Evolutionary conservation across 2,329 filamentous ascomycete genomes (phyloP).

Genomic region (Aspergillus sojae): DNA sequence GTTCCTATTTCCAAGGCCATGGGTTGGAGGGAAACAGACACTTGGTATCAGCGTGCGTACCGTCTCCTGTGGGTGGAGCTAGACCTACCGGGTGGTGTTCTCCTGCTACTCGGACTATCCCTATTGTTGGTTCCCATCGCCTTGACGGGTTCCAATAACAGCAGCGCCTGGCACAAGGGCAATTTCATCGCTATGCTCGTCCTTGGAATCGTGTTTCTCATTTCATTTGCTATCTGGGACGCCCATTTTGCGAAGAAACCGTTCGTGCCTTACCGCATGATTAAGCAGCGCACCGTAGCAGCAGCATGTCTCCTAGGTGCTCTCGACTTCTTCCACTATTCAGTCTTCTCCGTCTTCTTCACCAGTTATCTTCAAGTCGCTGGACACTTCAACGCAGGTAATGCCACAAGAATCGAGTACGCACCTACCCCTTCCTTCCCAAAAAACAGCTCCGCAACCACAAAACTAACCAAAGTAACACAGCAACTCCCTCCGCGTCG

Average conservation of each 20-base stretch:
- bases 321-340: slow-evolving; percentile 40
- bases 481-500: slow-evolving; percentile 37
- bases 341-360: slow-evolving; percentile 45
- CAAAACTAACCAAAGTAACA: not conserved
- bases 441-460: no score
- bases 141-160: slow-evolving; percentile 40
- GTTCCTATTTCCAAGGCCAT: not conserved
- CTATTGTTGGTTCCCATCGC: slow-evolving; percentile 42
- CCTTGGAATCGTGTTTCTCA: slow-evolving; percentile 29
- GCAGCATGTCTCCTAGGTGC: slow-evolving; percentile 42
- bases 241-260: slow-evolving; percentile 40
- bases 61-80: slow-evolving; percentile 29
- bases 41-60: slow-evolving; percentile 23
- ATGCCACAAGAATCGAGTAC: slow-evolving; percentile 34
- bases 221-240: slow-evolving; percentile 41
- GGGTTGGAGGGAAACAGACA: slow-evolving; percentile 3
- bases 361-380: slow-evolving; percentile 47
- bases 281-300: slow-evolving; percentile 42
- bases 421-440: not conserved
- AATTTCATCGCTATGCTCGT: slow-evolving; percentile 43
- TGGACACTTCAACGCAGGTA: slow-evolving; percentile 38
- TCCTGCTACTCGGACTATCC: slow-evolving; percentile 38
- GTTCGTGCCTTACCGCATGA: slow-evolving; percentile 44
- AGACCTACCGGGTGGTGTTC: slow-evolving; percentile 37
- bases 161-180: slow-evolving; percentile 25